phyloP scores from a whole-genome alignment of 768 basidiomycete genomes.

The Boletales sp. region DNA sequence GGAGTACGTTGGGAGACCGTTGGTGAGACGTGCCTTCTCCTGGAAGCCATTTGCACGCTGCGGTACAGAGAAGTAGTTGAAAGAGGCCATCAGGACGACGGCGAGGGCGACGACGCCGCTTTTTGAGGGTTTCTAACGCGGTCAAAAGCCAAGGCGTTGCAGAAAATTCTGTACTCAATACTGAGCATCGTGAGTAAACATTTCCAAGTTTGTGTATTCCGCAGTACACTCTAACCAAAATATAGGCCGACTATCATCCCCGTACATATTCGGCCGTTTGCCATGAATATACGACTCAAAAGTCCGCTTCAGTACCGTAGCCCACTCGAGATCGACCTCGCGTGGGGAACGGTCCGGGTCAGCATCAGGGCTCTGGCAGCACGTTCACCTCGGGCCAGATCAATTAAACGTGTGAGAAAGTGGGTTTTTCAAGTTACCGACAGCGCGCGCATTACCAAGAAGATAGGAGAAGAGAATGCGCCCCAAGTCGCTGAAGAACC shows the following conservation, averaged over 20 bases:
- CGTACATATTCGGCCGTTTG: constrained; percentile 90
- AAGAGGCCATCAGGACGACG: constrained; percentile 38
- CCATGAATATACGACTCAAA: constrained; percentile 83
- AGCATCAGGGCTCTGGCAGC: too few species aligned
- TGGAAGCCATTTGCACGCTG: constrained; percentile 45
- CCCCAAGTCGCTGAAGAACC: constrained; percentile 47
- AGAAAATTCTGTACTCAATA: constrained; percentile 14
- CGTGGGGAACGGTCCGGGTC: too few species aligned
- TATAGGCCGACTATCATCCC: constrained; percentile 28
- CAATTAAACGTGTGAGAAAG: too few species aligned
- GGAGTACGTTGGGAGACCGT: constrained; percentile 43
- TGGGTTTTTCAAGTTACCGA: too few species aligned
- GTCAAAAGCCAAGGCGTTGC: background rate
- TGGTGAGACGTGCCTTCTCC: constrained; percentile 40
- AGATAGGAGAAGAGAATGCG: constrained; percentile 91
- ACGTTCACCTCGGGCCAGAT: too few species aligned
- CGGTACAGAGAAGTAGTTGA: constrained; percentile 44
- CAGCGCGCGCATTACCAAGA: constrained; percentile 53
- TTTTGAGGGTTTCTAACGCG: constrained; percentile 2
- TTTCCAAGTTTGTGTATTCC: constrained; percentile 25
- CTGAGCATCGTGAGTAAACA: constrained; percentile 18
- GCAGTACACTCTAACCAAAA: constrained; percentile 8
- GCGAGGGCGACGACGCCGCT: constrained; percentile 16
- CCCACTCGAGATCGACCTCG: constrained; percentile 75
- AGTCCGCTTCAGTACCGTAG: constrained; percentile 18